Base-by-base conservation (phyloP, 1,139 yeast genomes). In the Suzukiozyma palmioleophila region DNA sequence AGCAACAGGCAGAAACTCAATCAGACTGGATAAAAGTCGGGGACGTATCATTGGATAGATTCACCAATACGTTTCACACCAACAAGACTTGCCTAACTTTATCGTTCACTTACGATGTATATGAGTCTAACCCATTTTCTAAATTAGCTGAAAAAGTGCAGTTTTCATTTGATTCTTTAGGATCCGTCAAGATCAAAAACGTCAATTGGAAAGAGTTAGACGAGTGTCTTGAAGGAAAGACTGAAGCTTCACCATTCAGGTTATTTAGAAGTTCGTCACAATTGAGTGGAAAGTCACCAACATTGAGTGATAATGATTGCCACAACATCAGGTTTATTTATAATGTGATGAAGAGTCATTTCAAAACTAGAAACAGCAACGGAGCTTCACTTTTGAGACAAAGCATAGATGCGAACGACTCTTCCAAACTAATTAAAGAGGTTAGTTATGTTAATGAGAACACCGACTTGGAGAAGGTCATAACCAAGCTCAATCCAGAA, bases 241-340 rank as follows among this genome's bases (percentile, higher is more conserved):
- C 56, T 4, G 59, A 57, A 33, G 49, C 56, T 7, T 50, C 61
- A 2, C 57, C 69, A 1, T 67, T 69, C 45, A 51, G 55, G 27
- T 46, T 69, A 4, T 67, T 69, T 42, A 43, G 40, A 27, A 42
- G 43, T 3, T 24, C 12, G 6, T 26, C 32, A 5, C 15, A 14
- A 13, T 34, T 42, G 36, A 31, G 24, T 29, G 8, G 29, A 33
- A n/a, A 35, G 22, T 26, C 37, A 26, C 37, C 27, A 6, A 25
- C 49, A 9, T 36, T 59, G 11, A 53, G 46, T 18, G 53, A 55
- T 11, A 54, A 50, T 2, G 75, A 69, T 45, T 47, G 53, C 25
- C 68, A 62, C 39, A 60, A 64, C 38, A 34, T 71, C n/a, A 60
- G 61, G 13, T 60, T 65, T 43, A 59, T 69, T 14, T 49, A 56